phyloP scores from a whole-genome alignment of 805 yeast genomes.

The Ogataea haglerorum region DNA sequence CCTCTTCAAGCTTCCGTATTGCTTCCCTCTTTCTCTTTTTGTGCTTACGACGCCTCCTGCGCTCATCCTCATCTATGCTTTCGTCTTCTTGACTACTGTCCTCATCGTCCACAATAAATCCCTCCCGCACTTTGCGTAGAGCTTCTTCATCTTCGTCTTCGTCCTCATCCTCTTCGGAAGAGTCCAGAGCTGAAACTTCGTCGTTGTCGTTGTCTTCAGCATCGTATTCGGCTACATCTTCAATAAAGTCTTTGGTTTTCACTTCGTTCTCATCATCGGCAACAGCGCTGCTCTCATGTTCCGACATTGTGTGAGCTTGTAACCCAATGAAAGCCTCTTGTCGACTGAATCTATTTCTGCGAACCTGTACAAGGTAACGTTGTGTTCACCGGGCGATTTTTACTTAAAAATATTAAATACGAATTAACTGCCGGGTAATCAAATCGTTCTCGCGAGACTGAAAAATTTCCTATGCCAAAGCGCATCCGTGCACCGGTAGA shows the following conservation, averaged over 20 bases:
- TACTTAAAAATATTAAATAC: conserved; percentile 3
- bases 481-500: neutral
- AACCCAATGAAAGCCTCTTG: neutral
- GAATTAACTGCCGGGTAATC: conserved; percentile 1
- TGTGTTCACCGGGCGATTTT: conserved; percentile 3
- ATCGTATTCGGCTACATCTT: conserved; percentile 31
- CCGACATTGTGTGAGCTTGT: conserved; percentile 17
- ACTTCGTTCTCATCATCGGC: neutral
- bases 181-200: conserved; percentile 45
- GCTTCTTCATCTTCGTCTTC: conserved; percentile 88
- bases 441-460: no score
- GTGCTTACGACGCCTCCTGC: conserved; percentile 31
- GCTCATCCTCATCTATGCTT: conserved; percentile 31
- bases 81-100: conserved; percentile 48
- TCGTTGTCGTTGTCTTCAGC: conserved; percentile 33
- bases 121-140: conserved; percentile 76
- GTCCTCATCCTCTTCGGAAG: conserved; percentile 89
- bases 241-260: conserved; percentile 15
- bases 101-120: conserved; percentile 91
- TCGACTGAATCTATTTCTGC: neutral
- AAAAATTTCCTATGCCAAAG: no score
- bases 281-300: conserved; percentile 12
- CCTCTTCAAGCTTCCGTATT: conserved; percentile 35
- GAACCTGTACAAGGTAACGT: conserved; percentile 2
- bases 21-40: conserved; percentile 40